These are phyloP conservation scores for Pyrrhoderma lamaoense DNA, from an alignment of 1,284 basidiomycete genomes.

Conservation along the genomic window DNA sequence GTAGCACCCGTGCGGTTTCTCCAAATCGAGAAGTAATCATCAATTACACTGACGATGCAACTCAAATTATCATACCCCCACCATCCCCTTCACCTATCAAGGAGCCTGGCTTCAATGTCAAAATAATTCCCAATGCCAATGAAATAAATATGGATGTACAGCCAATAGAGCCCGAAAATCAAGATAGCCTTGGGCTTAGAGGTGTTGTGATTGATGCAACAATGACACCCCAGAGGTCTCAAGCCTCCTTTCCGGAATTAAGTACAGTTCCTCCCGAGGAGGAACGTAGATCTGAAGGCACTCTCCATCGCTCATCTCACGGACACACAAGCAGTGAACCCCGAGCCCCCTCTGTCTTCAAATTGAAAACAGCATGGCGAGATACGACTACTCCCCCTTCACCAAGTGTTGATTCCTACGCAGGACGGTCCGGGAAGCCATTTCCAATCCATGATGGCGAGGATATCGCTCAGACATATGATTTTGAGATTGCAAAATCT, in stretches of 20 bases:
- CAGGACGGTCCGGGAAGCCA: slow-evolving; percentile 2
- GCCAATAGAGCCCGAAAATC: background rate
- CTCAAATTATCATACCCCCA: slow-evolving; percentile 8
- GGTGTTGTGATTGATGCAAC: background rate
- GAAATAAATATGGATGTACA: background rate
- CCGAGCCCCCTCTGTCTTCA: slow-evolving; percentile 7
- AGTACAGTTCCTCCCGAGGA: slow-evolving; percentile 1
- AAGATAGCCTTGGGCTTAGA: too few relatives aligned
- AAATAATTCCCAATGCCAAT: background rate
- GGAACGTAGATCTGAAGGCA: background rate
- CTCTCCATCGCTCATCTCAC: background rate
- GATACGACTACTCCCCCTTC: background rate
- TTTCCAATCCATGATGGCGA: background rate
- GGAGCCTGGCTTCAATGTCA: background rate
- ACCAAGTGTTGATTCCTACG: background rate
- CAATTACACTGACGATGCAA: slow-evolving; percentile 7
- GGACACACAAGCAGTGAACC: slow-evolving; percentile 7
- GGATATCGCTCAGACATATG: background rate
- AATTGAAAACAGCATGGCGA: slow-evolving; percentile 8
- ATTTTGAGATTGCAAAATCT: background rate
- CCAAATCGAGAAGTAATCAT: slow-evolving; percentile 9
- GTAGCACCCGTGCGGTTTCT: background rate
- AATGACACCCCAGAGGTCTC: background rate
- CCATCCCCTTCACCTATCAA: slow-evolving; percentile 1
- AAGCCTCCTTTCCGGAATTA: slow-evolving; percentile 7